Conservation (phyloP, 768 basidiomycete genomes). For the Lactifluus rugatus region DNA sequence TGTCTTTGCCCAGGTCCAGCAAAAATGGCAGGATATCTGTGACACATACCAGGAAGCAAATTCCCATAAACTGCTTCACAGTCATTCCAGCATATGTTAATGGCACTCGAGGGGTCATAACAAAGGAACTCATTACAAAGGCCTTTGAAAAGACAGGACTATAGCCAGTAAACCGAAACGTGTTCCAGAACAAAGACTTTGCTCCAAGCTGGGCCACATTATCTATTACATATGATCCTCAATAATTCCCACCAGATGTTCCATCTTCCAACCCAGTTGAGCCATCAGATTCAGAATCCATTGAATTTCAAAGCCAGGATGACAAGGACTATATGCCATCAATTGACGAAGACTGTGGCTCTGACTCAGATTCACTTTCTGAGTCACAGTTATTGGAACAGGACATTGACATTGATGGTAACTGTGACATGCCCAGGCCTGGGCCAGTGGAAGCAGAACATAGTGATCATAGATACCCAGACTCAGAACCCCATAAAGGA, state of each 20-base stretch:
- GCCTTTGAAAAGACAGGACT: not conserved
- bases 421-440: no score
- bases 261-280: not conserved
- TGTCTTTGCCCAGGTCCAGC: not conserved
- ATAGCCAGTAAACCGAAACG: not conserved
- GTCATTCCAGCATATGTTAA: not conserved
- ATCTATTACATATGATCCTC: not conserved
- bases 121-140: not conserved
- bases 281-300: not conserved
- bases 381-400: no score
- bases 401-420: no score
- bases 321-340: no score
- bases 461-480: no score
- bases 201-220: not conserved
- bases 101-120: accelerated
- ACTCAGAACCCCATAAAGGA: no score
- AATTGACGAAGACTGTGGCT: no score
- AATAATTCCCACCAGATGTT: not conserved
- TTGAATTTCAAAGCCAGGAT: no score
- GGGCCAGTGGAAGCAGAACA: no score
- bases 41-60: not conserved
- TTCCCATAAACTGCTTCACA: not conserved
- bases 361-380: no score
- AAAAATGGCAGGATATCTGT: not conserved
- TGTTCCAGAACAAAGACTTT: not conserved